phyloP scores from a whole-genome alignment of 1,284 basidiomycete species.

The Quambalaria eucalypti region DNA sequence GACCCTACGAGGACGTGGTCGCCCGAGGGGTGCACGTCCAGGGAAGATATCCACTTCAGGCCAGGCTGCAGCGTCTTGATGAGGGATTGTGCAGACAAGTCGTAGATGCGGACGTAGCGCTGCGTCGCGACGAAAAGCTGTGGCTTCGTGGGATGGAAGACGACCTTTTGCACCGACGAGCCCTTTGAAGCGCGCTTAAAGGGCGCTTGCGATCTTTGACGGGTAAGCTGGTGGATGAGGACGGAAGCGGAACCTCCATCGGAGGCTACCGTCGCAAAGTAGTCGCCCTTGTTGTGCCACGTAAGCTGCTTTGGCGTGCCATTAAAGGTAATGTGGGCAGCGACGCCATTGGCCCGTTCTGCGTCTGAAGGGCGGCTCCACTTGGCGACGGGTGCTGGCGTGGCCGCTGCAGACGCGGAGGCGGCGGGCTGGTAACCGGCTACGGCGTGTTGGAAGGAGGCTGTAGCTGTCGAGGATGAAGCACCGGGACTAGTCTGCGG shows the following conservation, averaged over 20 bases:
- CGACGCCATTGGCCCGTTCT: conserved; percentile 52
- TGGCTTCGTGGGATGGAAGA: conserved; percentile 89
- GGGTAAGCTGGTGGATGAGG: conserved; percentile 88
- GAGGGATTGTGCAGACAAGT: conserved; percentile 83
- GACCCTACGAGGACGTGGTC: conserved; percentile 94
- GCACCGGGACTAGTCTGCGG: conserved; percentile 54
- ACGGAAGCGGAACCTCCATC: conserved; percentile 56
- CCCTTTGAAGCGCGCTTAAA: conserved; percentile 85
- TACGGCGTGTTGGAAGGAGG: conserved; percentile 37
- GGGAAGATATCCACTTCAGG: conserved; percentile 88
- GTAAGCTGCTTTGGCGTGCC: conserved; percentile 73
- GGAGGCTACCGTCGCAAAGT: conserved; percentile 70
- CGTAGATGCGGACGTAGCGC: conserved; percentile 89
- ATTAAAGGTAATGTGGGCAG: conserved; percentile 50
- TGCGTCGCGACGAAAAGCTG: conserved; percentile 99
- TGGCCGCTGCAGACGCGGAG: conserved; percentile 24
- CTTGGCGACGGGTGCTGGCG: conserved; percentile 49
- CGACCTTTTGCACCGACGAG: conserved; percentile 67
- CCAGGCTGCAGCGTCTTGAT: conserved; percentile 86
- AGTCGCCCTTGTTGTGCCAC: conserved; percentile 94
- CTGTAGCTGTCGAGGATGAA: conserved; percentile 18
- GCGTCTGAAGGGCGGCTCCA: conserved; percentile 52
- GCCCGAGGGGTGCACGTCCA: conserved; percentile 86
- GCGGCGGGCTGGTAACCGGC: conserved; percentile 20
- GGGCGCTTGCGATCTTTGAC: conserved; percentile 89